These are phyloP conservation scores for Chaetomidium leptoderma DNA, from an alignment of 495 filamentous ascomycete genomes.

Conservation along the genomic window DNA sequence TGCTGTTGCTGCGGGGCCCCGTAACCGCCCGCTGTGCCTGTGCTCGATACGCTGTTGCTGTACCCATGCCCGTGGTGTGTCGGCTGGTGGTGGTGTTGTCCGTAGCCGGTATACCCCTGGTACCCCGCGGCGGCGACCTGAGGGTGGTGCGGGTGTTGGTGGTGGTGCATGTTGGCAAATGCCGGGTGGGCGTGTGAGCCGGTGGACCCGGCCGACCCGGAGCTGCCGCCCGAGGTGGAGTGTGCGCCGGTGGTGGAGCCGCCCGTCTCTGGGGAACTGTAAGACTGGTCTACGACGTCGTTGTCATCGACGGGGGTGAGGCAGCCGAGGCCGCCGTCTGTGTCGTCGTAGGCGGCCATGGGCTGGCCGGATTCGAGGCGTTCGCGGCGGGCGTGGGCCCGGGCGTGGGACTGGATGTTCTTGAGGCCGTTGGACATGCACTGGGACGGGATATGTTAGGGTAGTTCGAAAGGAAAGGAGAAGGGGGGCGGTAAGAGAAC, in stretches of 20 bases:
- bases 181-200: constrained; percentile 32
- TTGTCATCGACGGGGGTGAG: constrained; percentile 46
- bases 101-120: constrained; percentile 19
- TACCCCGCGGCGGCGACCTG: constrained; percentile 4
- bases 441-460: constrained; percentile 27
- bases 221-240: constrained; percentile 35
- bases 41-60: constrained; percentile 41
- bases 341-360: constrained; percentile 44
- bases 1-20: constrained; percentile 11
- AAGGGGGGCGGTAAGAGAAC: constrained; percentile 19
- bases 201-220: constrained; percentile 20
- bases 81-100: constrained; percentile 17
- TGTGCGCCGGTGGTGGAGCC: constrained; percentile 29
- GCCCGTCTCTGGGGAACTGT: constrained; percentile 43
- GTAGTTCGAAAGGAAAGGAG: neutral
- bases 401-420: constrained; percentile 52
- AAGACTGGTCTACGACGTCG: constrained; percentile 41
- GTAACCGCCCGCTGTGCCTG: constrained; percentile 23
- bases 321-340: constrained; percentile 43
- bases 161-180: no score
- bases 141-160: constrained; percentile 27
- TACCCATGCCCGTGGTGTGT: constrained; percentile 36
- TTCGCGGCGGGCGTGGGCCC: constrained; percentile 49
- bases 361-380: constrained; percentile 43
- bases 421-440: constrained; percentile 57